Percentiles rank a stretch among this genome's conserved stretches.
Evolutionary conservation across 495 filamentous ascomycete species (phyloP).

Genomic region (Xylaria castorea): DNA sequence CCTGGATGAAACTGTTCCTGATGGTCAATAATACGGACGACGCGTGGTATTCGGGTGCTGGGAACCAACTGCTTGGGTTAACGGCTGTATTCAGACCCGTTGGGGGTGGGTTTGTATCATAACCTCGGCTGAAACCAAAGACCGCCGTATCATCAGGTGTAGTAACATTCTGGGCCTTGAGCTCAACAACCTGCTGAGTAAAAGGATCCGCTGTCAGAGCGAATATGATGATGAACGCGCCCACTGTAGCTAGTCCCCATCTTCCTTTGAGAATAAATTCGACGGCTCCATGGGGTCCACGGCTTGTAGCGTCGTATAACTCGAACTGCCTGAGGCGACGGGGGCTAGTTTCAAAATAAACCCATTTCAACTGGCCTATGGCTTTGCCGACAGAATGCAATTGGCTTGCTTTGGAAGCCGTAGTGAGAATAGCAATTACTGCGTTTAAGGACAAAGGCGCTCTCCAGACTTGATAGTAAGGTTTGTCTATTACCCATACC

Average conservation of each 20-base stretch:
- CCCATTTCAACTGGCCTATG: constrained; percentile 16
- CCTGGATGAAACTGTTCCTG: background rate
- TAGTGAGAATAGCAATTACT: constrained; percentile 10
- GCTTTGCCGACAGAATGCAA: constrained; percentile 4
- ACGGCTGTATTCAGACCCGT: background rate
- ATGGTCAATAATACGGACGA: background rate
- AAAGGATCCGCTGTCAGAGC: background rate
- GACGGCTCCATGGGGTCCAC: background rate
- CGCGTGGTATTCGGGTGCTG: background rate
- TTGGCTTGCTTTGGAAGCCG: background rate
- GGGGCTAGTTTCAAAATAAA: background rate
- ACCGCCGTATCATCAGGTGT: background rate
- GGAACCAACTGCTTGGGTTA: background rate
- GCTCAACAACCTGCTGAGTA: constrained; percentile 4
- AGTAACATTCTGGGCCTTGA: background rate
- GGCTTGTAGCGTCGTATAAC: constrained; percentile 2
- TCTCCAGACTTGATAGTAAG: background rate
- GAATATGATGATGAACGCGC: background rate
- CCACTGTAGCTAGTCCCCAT: background rate
- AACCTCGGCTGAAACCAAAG: background rate
- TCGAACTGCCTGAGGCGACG: constrained; percentile 3
- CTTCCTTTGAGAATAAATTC: background rate
- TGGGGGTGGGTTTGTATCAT: background rate
- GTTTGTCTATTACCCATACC: background rate
- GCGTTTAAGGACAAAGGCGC: constrained; percentile 2